Conservation (phyloP, 495 filamentous ascomycete species). For the Aspergillus wentii region DNA sequence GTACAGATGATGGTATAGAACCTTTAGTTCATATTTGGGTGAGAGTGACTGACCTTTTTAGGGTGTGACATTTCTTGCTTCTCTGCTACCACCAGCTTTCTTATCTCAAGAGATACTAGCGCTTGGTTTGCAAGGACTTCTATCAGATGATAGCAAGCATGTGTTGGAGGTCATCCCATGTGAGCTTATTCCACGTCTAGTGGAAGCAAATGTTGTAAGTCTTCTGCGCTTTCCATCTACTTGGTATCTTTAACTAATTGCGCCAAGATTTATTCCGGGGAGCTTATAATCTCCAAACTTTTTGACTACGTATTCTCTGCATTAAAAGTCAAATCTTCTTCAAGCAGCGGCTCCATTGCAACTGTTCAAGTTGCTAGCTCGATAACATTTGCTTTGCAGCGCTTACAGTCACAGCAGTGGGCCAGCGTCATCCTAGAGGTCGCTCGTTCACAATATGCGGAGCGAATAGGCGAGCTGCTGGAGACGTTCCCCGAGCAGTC, state of each 20-base stretch:
- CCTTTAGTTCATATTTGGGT: not conserved
- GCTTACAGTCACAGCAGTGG: conserved; percentile 3
- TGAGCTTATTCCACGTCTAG: conserved; percentile 18
- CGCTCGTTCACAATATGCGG: too few species aligned
- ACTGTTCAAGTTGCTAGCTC: conserved; percentile 18
- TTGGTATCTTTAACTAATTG: conserved; percentile 2
- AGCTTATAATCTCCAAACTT: conserved; percentile 16
- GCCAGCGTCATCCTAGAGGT: too few species aligned
- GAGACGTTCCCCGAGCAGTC: conserved; percentile 16
- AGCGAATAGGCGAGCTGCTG: conserved; percentile 16
- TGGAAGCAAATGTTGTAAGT: conserved; percentile 23
- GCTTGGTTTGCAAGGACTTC: conserved; percentile 20
- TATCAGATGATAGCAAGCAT: conserved; percentile 20
- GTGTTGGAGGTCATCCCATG: conserved; percentile 18
- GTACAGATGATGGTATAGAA: conserved; percentile 40
- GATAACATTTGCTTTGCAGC: conserved; percentile 21
- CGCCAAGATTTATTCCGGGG: conserved; percentile 15
- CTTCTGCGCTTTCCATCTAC: not conserved
- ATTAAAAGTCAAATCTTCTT: conserved; percentile 7
- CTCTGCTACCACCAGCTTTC: conserved; percentile 17
- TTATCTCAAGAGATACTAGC: conserved; percentile 21
- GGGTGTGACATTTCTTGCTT: conserved; percentile 35
- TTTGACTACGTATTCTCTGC: conserved; percentile 20
- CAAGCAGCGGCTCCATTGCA: conserved; percentile 3
- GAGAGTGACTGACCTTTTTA: conserved; percentile 14